These are phyloP conservation scores for Phaseolus lunatus DNA, from an alignment of 306 rosid genomes.

Conservation along the genomic window DNA sequence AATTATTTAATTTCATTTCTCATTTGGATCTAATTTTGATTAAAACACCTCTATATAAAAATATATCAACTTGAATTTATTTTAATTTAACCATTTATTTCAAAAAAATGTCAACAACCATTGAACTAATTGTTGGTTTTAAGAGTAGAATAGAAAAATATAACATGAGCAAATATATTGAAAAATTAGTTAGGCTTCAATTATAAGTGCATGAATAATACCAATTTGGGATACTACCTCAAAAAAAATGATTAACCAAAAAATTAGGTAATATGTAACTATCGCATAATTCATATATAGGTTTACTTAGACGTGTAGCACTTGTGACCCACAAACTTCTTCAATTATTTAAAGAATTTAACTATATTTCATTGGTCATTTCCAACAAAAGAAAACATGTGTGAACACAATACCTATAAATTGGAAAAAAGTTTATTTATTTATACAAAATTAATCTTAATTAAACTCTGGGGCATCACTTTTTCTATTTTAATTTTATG, in stretches of 20 bases:
- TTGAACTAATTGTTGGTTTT: neutral
- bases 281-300: neutral
- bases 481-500: slow-evolving; percentile 1
- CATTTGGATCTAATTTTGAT: neutral
- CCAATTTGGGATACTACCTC: neutral
- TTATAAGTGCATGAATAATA: neutral
- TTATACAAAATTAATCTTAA: neutral
- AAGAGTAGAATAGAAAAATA: neutral
- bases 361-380: neutral
- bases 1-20: slow-evolving; percentile 10
- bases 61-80: neutral
- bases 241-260: neutral
- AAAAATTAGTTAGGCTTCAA: neutral
- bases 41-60: too few species aligned
- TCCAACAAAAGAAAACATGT: neutral
- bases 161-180: too few species aligned
- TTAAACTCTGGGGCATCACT: neutral
- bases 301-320: slow-evolving; percentile 10
- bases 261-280: slow-evolving; percentile 39
- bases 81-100: neutral
- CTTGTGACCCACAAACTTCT: neutral
- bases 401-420: neutral
- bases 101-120: neutral
- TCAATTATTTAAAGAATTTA: slow-evolving; percentile 23
- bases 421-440: neutral